Evolutionary conservation across 2,329 filamentous ascomycete species (phyloP).

Genomic region (Ramichloridium luteum): DNA sequence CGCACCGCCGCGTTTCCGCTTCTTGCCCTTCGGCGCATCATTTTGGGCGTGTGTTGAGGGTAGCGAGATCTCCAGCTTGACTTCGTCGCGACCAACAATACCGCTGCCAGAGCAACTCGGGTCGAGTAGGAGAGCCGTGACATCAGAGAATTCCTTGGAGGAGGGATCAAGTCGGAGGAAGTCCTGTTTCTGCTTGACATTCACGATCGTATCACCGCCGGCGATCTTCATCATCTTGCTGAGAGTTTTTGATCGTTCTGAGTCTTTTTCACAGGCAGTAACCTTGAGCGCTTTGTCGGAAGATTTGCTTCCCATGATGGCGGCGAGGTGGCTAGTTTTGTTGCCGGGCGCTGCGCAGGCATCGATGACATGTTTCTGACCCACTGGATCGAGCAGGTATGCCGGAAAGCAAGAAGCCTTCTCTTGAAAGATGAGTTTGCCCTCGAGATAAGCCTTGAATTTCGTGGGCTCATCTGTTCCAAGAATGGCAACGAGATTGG

Average conservation of each 20-base stretch:
- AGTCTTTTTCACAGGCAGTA: slow-evolving; percentile 70
- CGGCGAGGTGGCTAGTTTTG: slow-evolving; percentile 88
- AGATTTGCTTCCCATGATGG: no score
- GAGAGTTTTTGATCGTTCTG: slow-evolving; percentile 57
- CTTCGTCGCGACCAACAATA: slow-evolving; percentile 78
- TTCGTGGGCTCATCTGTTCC: slow-evolving; percentile 57
- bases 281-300: slow-evolving; percentile 38
- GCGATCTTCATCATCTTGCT: slow-evolving; percentile 74
- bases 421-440: slow-evolving; percentile 81
- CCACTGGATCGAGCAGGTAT: slow-evolving; percentile 62
- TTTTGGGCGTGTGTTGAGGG: slow-evolving; percentile 25
- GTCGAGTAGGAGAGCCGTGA: slow-evolving; percentile 75
- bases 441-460: slow-evolving; percentile 59
- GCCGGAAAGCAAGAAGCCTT: slow-evolving; percentile 96
- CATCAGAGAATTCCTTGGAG: slow-evolving; percentile 49
- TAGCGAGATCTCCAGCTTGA: slow-evolving; percentile 51
- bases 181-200: slow-evolving; percentile 62
- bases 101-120: slow-evolving; percentile 94
- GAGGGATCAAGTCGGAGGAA: slow-evolving; percentile 65
- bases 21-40: slow-evolving; percentile 14
- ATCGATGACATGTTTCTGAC: slow-evolving; percentile 72
- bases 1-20: slow-evolving; percentile 19
- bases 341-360: slow-evolving; percentile 92
- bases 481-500: slow-evolving; percentile 69
- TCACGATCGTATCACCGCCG: slow-evolving; percentile 54